phyloP scores from a whole-genome alignment of 2,329 filamentous ascomycete species.

The Ustilaginoidea virens region DNA sequence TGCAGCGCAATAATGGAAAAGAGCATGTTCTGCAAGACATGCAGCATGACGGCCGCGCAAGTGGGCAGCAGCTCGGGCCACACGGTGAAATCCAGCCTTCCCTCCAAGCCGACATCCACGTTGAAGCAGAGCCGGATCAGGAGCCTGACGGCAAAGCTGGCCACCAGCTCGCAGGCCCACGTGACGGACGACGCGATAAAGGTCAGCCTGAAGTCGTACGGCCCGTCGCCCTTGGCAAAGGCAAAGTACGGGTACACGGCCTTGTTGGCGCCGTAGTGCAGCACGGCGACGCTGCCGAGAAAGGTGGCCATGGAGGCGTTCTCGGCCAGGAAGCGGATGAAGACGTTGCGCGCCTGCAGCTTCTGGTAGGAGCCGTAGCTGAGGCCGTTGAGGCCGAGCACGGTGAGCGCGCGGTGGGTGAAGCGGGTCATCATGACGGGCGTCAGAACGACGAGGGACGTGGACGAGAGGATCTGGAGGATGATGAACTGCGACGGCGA shows the following conservation, averaged over 20 bases:
- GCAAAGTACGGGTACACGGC: constrained; percentile 56
- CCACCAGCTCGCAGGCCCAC: constrained; percentile 50
- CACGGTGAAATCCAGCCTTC: constrained; percentile 45
- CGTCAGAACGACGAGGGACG: constrained; percentile 45
- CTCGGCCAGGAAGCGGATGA: constrained; percentile 51
- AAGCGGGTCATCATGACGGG: constrained; percentile 47
- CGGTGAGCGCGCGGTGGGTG: constrained; percentile 38
- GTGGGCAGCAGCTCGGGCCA: constrained; percentile 55
- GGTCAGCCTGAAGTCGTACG: constrained; percentile 47
- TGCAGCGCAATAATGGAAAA: constrained; percentile 53
- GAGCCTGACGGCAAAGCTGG: constrained; percentile 42
- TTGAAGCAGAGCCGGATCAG: constrained; percentile 43
- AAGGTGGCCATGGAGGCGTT: constrained; percentile 56
- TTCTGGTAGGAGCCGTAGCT: constrained; percentile 50
- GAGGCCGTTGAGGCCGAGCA: constrained; percentile 41
- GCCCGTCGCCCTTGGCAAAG: constrained; percentile 33
- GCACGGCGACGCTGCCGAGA: constrained; percentile 46
- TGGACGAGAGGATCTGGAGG: constrained; percentile 48
- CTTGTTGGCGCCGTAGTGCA: constrained; percentile 53
- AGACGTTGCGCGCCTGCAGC: constrained; percentile 49
- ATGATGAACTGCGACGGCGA: constrained; percentile 49
- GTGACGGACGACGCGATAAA: constrained; percentile 48
- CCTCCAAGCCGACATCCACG: constrained; percentile 48
- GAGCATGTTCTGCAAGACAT: constrained; percentile 58
- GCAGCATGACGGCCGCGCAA: constrained; percentile 48